Percentiles rank a stretch among this genome's conserved stretches.
These are phyloP conservation scores for Haematococcus lacustris DNA, from an alignment of 139 green algal genomes.

Conservation along the genomic window DNA sequence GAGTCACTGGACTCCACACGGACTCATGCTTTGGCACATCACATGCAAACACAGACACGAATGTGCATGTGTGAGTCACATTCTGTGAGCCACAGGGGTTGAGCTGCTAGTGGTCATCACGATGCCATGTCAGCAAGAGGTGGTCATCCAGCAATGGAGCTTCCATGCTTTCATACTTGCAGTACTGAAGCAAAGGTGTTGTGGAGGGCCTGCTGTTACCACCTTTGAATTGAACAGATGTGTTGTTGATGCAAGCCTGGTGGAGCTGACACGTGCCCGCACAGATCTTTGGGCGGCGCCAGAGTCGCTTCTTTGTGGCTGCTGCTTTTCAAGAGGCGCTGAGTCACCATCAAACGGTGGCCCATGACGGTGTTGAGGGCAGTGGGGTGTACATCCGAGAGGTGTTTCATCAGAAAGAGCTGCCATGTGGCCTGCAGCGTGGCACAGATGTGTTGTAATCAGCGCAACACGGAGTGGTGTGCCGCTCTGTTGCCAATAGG, in stretches of 20 bases:
- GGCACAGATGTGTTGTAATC: conserved; percentile 21
- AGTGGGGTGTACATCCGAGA: conserved; percentile 48
- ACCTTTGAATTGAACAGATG: background rate
- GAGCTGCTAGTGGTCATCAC: too few relatives aligned
- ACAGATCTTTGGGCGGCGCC: conserved; percentile 3
- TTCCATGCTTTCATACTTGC: background rate
- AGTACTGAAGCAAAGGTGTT: background rate
- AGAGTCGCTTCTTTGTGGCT: conserved; percentile 5
- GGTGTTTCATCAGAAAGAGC: conserved; percentile 11
- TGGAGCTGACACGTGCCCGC: background rate
- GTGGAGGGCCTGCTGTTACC: background rate
- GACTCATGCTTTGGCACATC: background rate
- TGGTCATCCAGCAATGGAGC: background rate
- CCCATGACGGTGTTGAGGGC: conserved; percentile 50
- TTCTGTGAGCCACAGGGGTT: too few relatives aligned
- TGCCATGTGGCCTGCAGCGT: conserved; percentile 19
- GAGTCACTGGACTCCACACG: background rate
- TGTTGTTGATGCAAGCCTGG: background rate
- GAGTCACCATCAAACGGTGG: conserved; percentile 26
- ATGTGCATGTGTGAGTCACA: background rate
- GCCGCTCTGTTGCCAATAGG: background rate
- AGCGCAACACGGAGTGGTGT: background rate
- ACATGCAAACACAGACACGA: background rate
- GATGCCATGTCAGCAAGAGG: too few relatives aligned
- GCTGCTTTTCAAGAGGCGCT: conserved; percentile 13